Percentiles rank a stretch among this genome's conserved stretches.
phyloP scores from a whole-genome alignment of 2,329 filamentous ascomycete genomes.

The Neocucurbitaria cava region DNA sequence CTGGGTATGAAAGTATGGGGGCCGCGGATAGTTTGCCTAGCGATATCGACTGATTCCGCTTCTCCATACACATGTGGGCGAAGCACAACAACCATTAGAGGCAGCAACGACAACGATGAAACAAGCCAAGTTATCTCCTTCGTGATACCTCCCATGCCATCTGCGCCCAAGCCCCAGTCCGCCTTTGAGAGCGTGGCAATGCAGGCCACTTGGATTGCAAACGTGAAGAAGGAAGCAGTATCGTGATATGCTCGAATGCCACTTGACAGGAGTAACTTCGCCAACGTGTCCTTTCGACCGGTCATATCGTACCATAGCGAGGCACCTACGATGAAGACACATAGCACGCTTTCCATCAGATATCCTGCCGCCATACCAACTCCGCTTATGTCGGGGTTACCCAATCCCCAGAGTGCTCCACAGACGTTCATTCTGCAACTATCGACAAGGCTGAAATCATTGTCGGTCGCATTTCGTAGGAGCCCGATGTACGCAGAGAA shows the following conservation, averaged over 20 bases:
- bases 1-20: too few species aligned
- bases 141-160: conserved; percentile 29
- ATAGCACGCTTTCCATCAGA: conserved; percentile 23
- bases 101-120: conserved; percentile 25
- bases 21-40: too few species aligned
- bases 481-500: conserved; percentile 22
- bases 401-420: conserved; percentile 28
- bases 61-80: background rate
- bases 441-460: conserved; percentile 18
- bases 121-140: conserved; percentile 29
- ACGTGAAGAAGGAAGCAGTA: conserved; percentile 27
- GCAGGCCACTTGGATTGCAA: conserved; percentile 30
- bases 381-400: conserved; percentile 32
- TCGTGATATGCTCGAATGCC: conserved; percentile 19
- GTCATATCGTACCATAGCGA: too few species aligned
- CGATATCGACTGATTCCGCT: background rate
- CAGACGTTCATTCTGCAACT: conserved; percentile 26
- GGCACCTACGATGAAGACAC: conserved; percentile 6
- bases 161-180: conserved; percentile 26
- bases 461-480: conserved; percentile 12
- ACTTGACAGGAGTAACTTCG: conserved; percentile 7
- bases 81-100: conserved; percentile 19
- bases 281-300: too few species aligned
- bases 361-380: conserved; percentile 31
- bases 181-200: conserved; percentile 22